A percentile compares a stretch with the other conserved stretches of the same genome.
Evolutionary conservation across 495 filamentous ascomycete species (phyloP).

Genomic region (Evernia prunastri): DNA sequence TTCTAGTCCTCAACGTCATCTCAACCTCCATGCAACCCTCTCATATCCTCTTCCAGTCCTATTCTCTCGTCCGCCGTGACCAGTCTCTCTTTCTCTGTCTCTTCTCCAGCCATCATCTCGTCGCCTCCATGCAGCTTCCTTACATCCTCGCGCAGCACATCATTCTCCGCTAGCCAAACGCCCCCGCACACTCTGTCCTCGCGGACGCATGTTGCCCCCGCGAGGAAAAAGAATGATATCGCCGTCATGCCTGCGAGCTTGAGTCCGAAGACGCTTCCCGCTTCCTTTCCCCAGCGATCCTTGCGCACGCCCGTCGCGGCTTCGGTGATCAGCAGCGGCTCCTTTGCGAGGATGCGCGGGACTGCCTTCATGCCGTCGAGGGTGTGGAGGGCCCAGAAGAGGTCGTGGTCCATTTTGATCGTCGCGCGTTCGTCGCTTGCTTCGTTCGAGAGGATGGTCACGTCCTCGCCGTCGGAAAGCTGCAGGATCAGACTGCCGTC

Average conservation of each 20-base stretch:
- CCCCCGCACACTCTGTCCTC: not conserved
- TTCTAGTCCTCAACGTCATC: not conserved
- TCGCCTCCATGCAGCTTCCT: not conserved
- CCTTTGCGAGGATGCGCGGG: not conserved
- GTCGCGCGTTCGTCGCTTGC: not conserved
- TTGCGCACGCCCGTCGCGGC: not conserved
- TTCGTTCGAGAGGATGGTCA: not conserved
- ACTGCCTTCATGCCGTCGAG: not conserved
- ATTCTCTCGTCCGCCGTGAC: not conserved
- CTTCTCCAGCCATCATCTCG: not conserved
- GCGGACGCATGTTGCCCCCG: not conserved
- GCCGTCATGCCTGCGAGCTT: not conserved
- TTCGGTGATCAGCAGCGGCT: not conserved
- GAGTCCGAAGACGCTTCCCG: not conserved
- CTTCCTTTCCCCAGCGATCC: not conserved
- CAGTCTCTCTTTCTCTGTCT: not conserved
- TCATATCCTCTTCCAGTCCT: not conserved
- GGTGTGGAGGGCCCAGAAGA: not conserved
- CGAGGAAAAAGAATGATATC: not conserved
- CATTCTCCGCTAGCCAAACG: not conserved
- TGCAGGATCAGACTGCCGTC: not conserved
- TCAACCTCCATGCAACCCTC: not conserved
- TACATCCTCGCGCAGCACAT: not conserved
- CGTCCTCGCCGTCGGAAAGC: not conserved
- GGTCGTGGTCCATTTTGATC: constrained; percentile 1